Evolutionary conservation across 495 filamentous ascomycete species (phyloP).

Genomic region (Xylaria longipes): DNA sequence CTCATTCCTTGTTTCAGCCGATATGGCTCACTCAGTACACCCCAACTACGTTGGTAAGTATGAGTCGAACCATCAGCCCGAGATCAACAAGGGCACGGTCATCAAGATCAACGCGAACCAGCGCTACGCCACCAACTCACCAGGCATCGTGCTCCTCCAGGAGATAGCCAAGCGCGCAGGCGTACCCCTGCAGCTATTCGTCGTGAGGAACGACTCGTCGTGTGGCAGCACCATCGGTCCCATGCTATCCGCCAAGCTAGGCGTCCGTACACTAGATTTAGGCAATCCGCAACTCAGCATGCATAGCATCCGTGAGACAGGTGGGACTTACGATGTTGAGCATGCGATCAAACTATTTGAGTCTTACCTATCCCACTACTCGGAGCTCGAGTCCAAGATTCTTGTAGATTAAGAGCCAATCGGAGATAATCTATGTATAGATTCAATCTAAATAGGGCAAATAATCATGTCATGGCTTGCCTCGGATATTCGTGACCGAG

Average conservation of each 20-base stretch:
- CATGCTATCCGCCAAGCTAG: constrained; percentile 85
- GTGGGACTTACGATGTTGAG: constrained; percentile 85
- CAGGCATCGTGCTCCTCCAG: constrained; percentile 90
- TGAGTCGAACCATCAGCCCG: constrained; percentile 85
- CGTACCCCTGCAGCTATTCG: constrained; percentile 92
- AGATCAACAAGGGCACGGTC: constrained; percentile 95
- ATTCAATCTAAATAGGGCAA: not conserved
- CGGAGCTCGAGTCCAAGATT: constrained; percentile 78
- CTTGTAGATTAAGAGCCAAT: constrained; percentile 68
- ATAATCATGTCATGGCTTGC: not conserved
- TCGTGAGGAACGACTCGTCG: constrained; percentile 91
- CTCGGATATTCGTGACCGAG: not conserved
- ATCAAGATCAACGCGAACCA: constrained; percentile 99
- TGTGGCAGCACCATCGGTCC: constrained; percentile 98
- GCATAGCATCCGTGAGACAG: constrained; percentile 96
- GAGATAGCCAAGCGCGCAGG: constrained; percentile 73
- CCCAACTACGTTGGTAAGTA: constrained; percentile 94
- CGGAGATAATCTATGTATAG: not conserved
- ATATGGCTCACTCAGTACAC: constrained; percentile 96
- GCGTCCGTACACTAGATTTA: constrained; percentile 86
- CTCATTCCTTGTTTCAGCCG: constrained; percentile 95
- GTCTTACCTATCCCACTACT: constrained; percentile 84
- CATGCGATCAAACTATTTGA: constrained; percentile 86
- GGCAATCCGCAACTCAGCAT: constrained; percentile 97
- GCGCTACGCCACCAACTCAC: constrained; percentile 93